Conservation (phyloP, 768 basidiomycete species). For the Naganishia onofrii region DNA sequence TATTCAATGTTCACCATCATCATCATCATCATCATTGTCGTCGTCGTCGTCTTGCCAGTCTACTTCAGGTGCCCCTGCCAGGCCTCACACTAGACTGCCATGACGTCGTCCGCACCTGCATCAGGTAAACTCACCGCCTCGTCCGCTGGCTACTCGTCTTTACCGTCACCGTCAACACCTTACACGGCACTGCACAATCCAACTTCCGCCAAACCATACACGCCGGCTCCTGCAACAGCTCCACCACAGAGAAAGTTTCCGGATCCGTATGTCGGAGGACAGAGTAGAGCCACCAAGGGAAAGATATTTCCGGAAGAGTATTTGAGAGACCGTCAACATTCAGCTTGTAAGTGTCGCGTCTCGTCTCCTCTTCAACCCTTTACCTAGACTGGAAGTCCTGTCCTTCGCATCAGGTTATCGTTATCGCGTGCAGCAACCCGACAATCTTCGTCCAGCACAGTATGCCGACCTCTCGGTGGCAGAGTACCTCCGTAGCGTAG, state of each 20-base stretch:
- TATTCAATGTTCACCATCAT: too few species aligned
- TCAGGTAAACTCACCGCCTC: not conserved
- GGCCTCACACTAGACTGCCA: not conserved
- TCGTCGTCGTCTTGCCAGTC: too few species aligned
- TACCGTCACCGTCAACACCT: conserved; percentile 6
- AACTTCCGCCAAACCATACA: conserved; percentile 8
- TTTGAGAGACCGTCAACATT: conserved; percentile 7
- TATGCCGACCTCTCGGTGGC: not conserved
- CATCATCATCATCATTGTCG: too few species aligned
- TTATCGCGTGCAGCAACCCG: conserved; percentile 5
- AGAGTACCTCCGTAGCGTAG: conserved; percentile 3
- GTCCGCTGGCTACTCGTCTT: not conserved
- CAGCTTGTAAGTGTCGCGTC: conserved; percentile 6
- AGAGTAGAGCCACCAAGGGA: not conserved
- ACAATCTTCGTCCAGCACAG: conserved; percentile 14
- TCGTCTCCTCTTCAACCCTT: not conserved
- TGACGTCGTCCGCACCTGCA: not conserved
- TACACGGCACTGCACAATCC: conserved; percentile 4
- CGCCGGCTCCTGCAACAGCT: not conserved
- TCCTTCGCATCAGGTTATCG: conserved; percentile 5
- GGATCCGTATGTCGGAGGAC: not conserved
- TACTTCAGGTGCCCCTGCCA: not conserved
- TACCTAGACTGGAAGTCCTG: not conserved
- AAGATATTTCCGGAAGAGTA: conserved; percentile 16
- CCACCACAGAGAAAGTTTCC: not conserved